Conservation (phyloP, 2,329 filamentous ascomycete species). For the Aspergillus pseudoviridinutans region DNA sequence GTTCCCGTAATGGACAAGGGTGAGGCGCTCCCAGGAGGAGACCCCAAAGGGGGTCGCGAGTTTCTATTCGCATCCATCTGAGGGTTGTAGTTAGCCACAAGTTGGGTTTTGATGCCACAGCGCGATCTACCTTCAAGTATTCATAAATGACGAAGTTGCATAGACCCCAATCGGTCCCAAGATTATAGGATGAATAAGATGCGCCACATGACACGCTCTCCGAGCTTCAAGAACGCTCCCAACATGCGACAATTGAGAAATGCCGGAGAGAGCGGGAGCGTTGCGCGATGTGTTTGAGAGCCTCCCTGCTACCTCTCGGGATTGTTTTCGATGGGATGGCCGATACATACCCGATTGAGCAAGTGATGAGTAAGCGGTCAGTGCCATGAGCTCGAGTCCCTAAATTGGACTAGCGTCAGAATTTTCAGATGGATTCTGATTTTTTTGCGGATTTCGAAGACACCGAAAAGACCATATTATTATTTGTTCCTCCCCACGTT, state of each 20-base stretch:
- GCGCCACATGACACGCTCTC: background rate
- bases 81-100: conserved; percentile 1
- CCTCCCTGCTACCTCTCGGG: conserved; percentile 1
- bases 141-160: background rate
- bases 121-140: background rate
- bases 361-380: conserved; percentile 21
- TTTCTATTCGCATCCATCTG: conserved; percentile 40
- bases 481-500: conserved; percentile 19
- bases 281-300: background rate
- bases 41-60: conserved; percentile 56
- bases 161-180: background rate
- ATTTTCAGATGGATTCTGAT: conserved; percentile 35
- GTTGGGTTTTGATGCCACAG: background rate
- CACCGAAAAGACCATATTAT: conserved; percentile 8
- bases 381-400: conserved; percentile 14
- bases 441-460: conserved; percentile 18
- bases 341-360: conserved; percentile 11
- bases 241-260: background rate
- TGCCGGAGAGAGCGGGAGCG: background rate
- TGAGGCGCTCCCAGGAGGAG: conserved; percentile 53
- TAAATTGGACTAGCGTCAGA: conserved; percentile 30
- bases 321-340: conserved; percentile 15
- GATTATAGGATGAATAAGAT: background rate
- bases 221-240: background rate
- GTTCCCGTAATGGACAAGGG: conserved; percentile 33